Base-by-base conservation (phyloP, 129 eudicot species). In the Tagetes patula region DNA sequence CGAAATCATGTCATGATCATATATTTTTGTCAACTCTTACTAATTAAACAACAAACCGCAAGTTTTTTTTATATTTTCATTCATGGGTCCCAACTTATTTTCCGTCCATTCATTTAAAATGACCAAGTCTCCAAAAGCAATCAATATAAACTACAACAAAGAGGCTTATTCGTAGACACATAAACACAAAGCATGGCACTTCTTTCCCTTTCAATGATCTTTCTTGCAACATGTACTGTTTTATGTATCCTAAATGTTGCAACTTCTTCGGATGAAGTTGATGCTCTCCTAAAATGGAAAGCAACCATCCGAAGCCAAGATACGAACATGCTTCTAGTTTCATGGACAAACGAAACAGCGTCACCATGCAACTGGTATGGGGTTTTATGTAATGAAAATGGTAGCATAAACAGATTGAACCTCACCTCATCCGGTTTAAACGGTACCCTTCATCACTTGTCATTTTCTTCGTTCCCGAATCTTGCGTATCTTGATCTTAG, bases 201-300 rank as follows among this genome's bases (percentile, higher is more conserved):
- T 43, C 1, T 43, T 1, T 65, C n/a, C 48, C 45, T 20, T 30
- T 50, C n/a, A 30, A 3, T 45, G 40, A 4, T 67, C 27, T 67
- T 67, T 3, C 37, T 31, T 30, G 31, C 30, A 30, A 38, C 32
- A 10, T 37, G 38, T 20, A 52, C 7, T 3, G 31, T 52, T 52
- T 52, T 52, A 1, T 52, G 8, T 4, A 13, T 31, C 30, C 58
- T 3, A 52, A n/a, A n/a, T 75, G 13, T 39, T 74, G 53, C 61
- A 11, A 41, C 13, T 60, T 74, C 61, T 41, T 59, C 48, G 0
- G 11, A 47, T 68, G 84, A 80, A 56, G 80, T 67, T 30, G 56
- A 54, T 14, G 76, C 84, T 36, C 80, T 81, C n/a, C 45, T 81
- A 6, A 70, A 70, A 33, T 81, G 84, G 84, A 81, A 75, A 75